Percentiles rank a stretch among this genome's conserved stretches.
phyloP scores from a whole-genome alignment of 768 basidiomycete species.

The Lactarius tabidus region DNA sequence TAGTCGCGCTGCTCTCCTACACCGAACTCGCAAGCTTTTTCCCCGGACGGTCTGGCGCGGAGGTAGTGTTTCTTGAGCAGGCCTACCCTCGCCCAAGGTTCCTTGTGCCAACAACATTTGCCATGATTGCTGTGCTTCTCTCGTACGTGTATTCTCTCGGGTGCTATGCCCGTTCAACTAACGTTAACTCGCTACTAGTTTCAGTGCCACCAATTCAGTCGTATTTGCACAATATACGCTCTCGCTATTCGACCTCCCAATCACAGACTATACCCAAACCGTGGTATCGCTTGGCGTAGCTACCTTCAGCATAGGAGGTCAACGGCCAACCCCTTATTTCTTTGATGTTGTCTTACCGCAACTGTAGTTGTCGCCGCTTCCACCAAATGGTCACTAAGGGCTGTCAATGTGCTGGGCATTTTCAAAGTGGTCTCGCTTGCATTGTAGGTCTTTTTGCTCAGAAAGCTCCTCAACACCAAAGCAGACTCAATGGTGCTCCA shows the following conservation, averaged over 20 bases:
- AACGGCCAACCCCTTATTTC: background rate
- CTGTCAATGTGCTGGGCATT: constrained; percentile 28
- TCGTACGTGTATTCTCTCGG: constrained; percentile 24
- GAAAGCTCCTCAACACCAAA: background rate
- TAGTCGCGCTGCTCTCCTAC: constrained; percentile 29
- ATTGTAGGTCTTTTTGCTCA: constrained; percentile 19
- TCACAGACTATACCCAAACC: constrained; percentile 27
- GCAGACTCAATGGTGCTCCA: constrained; percentile 10
- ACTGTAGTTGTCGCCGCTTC: constrained; percentile 29
- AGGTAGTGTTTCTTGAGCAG: constrained; percentile 45
- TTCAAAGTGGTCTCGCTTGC: constrained; percentile 29
- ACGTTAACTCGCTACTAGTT: constrained; percentile 7
- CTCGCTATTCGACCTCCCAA: constrained; percentile 23
- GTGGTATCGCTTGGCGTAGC: constrained; percentile 27
- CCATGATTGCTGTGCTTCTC: constrained; percentile 33
- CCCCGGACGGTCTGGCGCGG: constrained; percentile 47
- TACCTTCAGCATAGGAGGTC: constrained; percentile 28
- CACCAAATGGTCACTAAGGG: constrained; percentile 31
- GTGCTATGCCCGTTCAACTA: background rate
- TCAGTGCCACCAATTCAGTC: constrained; percentile 28
- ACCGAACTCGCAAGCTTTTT: constrained; percentile 46
- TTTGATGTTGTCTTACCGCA: background rate
- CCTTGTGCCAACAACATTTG: constrained; percentile 42
- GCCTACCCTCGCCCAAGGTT: constrained; percentile 43
- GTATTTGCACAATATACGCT: constrained; percentile 31